phyloP scores from a whole-genome alignment of 768 basidiomycete genomes.

The Daedaleopsis sinensis region DNA sequence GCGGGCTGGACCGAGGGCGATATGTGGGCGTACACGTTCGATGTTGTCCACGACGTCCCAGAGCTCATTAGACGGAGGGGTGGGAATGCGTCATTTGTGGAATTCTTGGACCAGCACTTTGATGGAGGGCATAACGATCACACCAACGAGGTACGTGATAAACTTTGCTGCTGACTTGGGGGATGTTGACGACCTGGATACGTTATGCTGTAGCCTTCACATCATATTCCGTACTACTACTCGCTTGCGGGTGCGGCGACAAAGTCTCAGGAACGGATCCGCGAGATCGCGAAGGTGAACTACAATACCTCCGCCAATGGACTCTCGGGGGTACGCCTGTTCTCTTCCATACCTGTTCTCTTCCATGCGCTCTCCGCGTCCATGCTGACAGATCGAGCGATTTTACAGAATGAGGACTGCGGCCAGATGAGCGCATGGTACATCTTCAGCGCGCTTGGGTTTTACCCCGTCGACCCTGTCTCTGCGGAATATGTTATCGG shows the following conservation, averaged over 20 bases:
- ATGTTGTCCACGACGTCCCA: slow-evolving; percentile 72
- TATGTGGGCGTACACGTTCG: slow-evolving; percentile 78
- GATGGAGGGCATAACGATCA: slow-evolving; percentile 74
- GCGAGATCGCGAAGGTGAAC: slow-evolving; percentile 61
- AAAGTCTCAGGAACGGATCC: slow-evolving; percentile 71
- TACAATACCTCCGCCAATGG: slow-evolving; percentile 73
- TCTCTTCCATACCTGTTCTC: too few relatives aligned
- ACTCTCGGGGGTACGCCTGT: slow-evolving; percentile 62
- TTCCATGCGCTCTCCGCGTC: background rate
- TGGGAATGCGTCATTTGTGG: slow-evolving; percentile 65
- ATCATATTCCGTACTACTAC: slow-evolving; percentile 86
- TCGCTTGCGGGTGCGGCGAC: slow-evolving; percentile 70
- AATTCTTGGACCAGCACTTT: slow-evolving; percentile 63
- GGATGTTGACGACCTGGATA: background rate
- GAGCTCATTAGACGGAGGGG: slow-evolving; percentile 65
- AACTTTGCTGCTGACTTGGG: background rate
- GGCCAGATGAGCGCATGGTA: slow-evolving; percentile 94
- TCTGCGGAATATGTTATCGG: slow-evolving; percentile 78
- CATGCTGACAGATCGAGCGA: background rate
- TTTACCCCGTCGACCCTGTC: slow-evolving; percentile 85
- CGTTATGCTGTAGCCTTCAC: slow-evolving; percentile 62
- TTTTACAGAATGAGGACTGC: slow-evolving; percentile 78
- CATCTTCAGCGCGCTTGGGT: slow-evolving; percentile 79
- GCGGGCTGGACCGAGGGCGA: slow-evolving; percentile 86
- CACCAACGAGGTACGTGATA: slow-evolving; percentile 65